Percentiles rank a stretch among this genome's conserved stretches.
phyloP scores from a whole-genome alignment of 331 rosid species.

The Acacia pycnantha region DNA sequence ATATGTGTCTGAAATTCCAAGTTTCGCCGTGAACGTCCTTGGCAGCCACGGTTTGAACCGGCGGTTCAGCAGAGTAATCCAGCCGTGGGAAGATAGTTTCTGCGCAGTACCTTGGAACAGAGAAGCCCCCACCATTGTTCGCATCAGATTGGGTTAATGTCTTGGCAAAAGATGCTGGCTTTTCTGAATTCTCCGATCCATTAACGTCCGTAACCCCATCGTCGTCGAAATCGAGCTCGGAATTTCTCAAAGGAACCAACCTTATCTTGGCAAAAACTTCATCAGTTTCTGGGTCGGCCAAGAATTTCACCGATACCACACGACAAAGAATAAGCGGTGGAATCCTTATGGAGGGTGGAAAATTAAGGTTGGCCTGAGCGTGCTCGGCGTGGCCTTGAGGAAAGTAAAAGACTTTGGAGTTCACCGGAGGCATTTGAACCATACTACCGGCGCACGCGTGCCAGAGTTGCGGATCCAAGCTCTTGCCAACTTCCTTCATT shows the following conservation, averaged over 20 bases:
- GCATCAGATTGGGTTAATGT: conserved; percentile 96
- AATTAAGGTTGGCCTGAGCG: conserved; percentile 68
- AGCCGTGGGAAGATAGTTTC: conserved; percentile 89
- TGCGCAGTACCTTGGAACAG: conserved; percentile 96
- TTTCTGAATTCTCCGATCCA: conserved; percentile 56
- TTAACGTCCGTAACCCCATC: conserved; percentile 25
- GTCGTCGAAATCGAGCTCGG: conserved; percentile 45
- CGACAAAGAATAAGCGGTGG: conserved; percentile 76
- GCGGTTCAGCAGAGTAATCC: conserved; percentile 94
- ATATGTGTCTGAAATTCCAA: conserved; percentile 95
- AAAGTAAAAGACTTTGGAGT: conserved; percentile 85
- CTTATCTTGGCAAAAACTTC: conserved; percentile 70
- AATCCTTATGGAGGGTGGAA: conserved; percentile 45
- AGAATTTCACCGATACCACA: conserved; percentile 62
- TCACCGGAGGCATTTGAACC: conserved; percentile 87
- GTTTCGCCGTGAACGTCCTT: conserved; percentile 89
- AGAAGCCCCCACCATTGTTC: conserved; percentile 98
- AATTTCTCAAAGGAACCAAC: conserved; percentile 50
- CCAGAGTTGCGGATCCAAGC: conserved; percentile 94
- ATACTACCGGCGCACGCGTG: conserved; percentile 98
- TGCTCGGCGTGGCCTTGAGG: conserved; percentile 99
- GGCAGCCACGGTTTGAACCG: conserved; percentile 90
- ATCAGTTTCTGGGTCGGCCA: conserved; percentile 90
- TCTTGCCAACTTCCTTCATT: conserved; percentile 70
- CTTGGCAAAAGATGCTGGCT: conserved; percentile 88